Conservation (phyloP, 768 basidiomycete genomes). For the Clitopilus passeckerianus region DNA sequence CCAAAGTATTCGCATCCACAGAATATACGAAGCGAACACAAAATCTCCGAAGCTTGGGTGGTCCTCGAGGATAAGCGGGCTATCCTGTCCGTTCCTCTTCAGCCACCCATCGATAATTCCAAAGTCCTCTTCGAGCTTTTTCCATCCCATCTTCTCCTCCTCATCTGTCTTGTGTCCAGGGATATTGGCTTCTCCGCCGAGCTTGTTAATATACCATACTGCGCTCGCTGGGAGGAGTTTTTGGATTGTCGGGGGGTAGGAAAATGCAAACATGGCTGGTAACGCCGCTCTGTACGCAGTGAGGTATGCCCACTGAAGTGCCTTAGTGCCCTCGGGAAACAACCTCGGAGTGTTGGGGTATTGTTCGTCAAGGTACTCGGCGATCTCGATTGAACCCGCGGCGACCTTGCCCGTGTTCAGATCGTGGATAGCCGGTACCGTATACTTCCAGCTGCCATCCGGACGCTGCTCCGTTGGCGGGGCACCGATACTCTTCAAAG, state of each 20-base stretch:
- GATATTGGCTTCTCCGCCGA: slow-evolving; percentile 20
- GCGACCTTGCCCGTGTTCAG: slow-evolving; percentile 25
- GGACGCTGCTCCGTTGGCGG: slow-evolving; percentile 19
- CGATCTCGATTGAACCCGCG: slow-evolving; percentile 32
- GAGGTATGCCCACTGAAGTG: background rate
- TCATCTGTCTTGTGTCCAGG: slow-evolving; percentile 15
- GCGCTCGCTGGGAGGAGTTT: background rate
- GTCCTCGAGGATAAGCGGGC: background rate
- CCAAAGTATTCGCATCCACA: background rate
- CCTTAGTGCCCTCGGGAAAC: slow-evolving; percentile 13
- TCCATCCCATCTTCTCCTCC: background rate
- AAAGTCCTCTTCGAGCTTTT: background rate
- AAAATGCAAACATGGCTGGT: background rate
- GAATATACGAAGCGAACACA: background rate
- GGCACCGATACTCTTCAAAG: slow-evolving; percentile 26
- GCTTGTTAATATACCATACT: slow-evolving; percentile 22
- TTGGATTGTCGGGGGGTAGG: background rate
- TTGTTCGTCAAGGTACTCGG: slow-evolving; percentile 33
- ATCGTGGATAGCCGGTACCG: slow-evolving; percentile 38
- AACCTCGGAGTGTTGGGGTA: slow-evolving; percentile 31
- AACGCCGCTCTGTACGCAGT: background rate
- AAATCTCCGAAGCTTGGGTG: background rate
- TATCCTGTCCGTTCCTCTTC: background rate
- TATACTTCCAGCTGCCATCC: slow-evolving; percentile 25
- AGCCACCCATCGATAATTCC: background rate